Conservation (phyloP, 2,329 filamentous ascomycete genomes). For the Trichophyton verrucosum region DNA sequence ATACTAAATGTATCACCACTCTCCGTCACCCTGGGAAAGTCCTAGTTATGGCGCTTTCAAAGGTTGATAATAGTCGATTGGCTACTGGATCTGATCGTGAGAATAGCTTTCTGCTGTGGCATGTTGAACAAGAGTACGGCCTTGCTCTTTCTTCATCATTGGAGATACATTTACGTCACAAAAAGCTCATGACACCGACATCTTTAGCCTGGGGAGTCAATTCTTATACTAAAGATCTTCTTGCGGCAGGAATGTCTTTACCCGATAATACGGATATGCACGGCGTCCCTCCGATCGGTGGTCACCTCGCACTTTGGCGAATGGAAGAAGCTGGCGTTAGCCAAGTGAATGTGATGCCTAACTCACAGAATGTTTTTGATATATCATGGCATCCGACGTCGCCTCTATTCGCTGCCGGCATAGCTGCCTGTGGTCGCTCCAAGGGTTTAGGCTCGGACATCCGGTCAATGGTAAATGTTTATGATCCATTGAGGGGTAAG, state of each 20-base stretch:
- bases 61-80: slow-evolving; percentile 25
- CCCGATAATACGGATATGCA: slow-evolving; percentile 21
- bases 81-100: slow-evolving; percentile 37
- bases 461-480: slow-evolving; percentile 43
- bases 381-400: slow-evolving; percentile 43
- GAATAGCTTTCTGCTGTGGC: slow-evolving; percentile 26
- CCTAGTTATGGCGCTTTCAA: slow-evolving; percentile 39
- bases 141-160: slow-evolving; percentile 14
- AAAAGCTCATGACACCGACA: slow-evolving; percentile 26
- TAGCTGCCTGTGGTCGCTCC: slow-evolving; percentile 17
- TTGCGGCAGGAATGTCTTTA: slow-evolving; percentile 45
- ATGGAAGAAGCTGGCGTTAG: slow-evolving; percentile 28
- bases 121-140: slow-evolving; percentile 11
- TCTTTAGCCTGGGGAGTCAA: slow-evolving; percentile 38
- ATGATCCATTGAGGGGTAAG: slow-evolving; percentile 30
- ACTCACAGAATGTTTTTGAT: slow-evolving; percentile 47
- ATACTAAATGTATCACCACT: slow-evolving; percentile 22
- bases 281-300: background rate
- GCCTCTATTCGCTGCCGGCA: slow-evolving; percentile 41
- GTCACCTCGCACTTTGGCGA: slow-evolving; percentile 35
- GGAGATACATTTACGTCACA: slow-evolving; percentile 13
- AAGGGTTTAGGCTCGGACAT: slow-evolving; percentile 26
- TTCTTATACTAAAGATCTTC: slow-evolving; percentile 26
- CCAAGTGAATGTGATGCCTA: slow-evolving; percentile 32
- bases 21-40: slow-evolving; percentile 38